phyloP scores from a whole-genome alignment of 2,329 filamentous ascomycete genomes.

The Penicillium polonicum region DNA sequence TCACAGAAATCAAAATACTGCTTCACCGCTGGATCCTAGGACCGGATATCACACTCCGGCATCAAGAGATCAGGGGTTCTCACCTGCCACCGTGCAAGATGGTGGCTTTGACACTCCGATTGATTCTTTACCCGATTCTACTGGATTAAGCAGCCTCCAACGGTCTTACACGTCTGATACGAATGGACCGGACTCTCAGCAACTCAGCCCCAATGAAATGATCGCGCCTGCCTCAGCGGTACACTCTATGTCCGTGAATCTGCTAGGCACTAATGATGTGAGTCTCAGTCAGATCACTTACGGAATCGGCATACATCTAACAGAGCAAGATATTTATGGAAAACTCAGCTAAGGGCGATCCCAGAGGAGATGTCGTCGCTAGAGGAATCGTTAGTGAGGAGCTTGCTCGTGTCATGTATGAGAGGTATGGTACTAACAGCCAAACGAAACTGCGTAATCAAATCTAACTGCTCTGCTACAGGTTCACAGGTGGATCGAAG shows the following conservation, averaged over 20 bases:
- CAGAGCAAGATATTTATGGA: conserved; percentile 33
- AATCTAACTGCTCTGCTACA: conserved; percentile 5
- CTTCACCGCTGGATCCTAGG: conserved; percentile 20
- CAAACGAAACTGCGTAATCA: not conserved
- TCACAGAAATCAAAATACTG: conserved; percentile 15
- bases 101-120: conserved; percentile 22
- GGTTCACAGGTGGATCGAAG: conserved; percentile 35
- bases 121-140: conserved; percentile 23
- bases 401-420: conserved; percentile 35
- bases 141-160: conserved; percentile 17
- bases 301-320: not conserved
- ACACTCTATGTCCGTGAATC: conserved; percentile 39
- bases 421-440: conserved; percentile 25
- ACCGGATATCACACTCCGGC: conserved; percentile 26
- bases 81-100: conserved; percentile 23
- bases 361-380: conserved; percentile 31
- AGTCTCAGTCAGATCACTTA: conserved; percentile 4
- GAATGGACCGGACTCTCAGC: conserved; percentile 33
- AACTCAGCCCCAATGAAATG: conserved; percentile 38
- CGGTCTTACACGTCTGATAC: conserved; percentile 27
- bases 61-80: conserved; percentile 29
- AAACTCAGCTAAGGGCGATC: conserved; percentile 28
- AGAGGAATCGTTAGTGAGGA: conserved; percentile 37
- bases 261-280: conserved; percentile 31
- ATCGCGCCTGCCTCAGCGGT: conserved; percentile 37